Percentiles rank a stretch among this genome's conserved stretches.
These are phyloP conservation scores for Suzukiozyma palmioleophila DNA, from an alignment of 1,139 yeast genomes.

Conservation along the genomic window DNA sequence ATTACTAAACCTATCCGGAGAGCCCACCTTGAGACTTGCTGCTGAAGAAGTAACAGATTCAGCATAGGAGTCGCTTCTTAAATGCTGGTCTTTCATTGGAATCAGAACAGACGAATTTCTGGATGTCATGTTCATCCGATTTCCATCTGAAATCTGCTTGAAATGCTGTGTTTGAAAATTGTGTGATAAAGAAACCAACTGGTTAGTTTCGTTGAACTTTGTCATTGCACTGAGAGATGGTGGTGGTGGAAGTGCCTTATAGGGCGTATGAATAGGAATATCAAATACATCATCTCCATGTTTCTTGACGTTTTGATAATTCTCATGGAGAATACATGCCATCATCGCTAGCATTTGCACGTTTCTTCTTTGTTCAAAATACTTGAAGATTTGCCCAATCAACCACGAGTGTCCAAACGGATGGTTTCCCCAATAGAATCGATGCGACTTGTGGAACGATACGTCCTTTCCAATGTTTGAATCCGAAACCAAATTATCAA, in stretches of 20 bases:
- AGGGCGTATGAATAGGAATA: slow-evolving; percentile 49
- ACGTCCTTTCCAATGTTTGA: slow-evolving; percentile 4
- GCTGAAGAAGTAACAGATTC: slow-evolving; percentile 11
- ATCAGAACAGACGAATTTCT: slow-evolving; percentile 21
- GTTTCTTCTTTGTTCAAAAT: slow-evolving; percentile 63
- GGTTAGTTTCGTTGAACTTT: slow-evolving; percentile 13
- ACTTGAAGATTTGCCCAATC: slow-evolving; percentile 56
- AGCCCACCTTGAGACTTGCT: slow-evolving; percentile 9
- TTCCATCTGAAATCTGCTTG: background rate
- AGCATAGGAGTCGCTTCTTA: slow-evolving; percentile 6
- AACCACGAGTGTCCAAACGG: slow-evolving; percentile 79
- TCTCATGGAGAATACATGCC: slow-evolving; percentile 61
- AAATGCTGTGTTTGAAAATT: slow-evolving; percentile 1
- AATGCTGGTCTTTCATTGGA: slow-evolving; percentile 15
- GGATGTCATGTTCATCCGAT: slow-evolving; percentile 3
- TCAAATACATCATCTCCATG: slow-evolving; percentile 16
- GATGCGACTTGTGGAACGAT: slow-evolving; percentile 13
- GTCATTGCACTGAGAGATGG: slow-evolving; percentile 19
- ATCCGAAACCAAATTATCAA: slow-evolving; percentile 1
- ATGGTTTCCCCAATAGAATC: slow-evolving; percentile 74
- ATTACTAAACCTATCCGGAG: slow-evolving; percentile 11
- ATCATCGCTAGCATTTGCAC: slow-evolving; percentile 90
- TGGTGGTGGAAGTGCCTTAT: slow-evolving; percentile 31
- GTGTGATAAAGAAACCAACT: slow-evolving; percentile 1
- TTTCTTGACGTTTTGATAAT: slow-evolving; percentile 19